Evolutionary conservation across 2,329 filamentous ascomycete species (phyloP).

Genomic region (Aspergillus sp.): DNA sequence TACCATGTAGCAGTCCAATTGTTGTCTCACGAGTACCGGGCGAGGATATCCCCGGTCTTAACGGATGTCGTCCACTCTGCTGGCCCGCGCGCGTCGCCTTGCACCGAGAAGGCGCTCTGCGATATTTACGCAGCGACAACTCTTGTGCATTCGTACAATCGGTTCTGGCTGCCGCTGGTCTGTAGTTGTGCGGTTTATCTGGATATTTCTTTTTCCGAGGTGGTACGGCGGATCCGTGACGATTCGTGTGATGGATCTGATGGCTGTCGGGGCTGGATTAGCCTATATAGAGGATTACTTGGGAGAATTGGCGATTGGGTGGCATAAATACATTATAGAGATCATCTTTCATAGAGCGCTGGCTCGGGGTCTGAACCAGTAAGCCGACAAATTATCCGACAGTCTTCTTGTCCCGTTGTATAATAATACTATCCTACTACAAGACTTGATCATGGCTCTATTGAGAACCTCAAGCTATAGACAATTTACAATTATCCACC

Average conservation of each 20-base stretch:
- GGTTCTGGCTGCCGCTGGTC: slow-evolving; percentile 18
- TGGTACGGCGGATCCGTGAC: neutral
- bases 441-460: too few relatives aligned
- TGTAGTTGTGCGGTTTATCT: slow-evolving; percentile 14
- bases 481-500: too few relatives aligned
- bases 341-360: too few relatives aligned
- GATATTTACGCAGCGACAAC: slow-evolving; percentile 10
- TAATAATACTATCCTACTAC: too few relatives aligned
- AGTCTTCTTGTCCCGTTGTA: too few relatives aligned
- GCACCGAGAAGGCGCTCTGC: neutral
- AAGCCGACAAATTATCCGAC: too few relatives aligned
- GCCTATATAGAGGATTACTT: neutral
- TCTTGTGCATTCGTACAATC: slow-evolving; percentile 12
- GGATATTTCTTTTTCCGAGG: slow-evolving; percentile 10
- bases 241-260: neutral
- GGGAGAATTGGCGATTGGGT: neutral
- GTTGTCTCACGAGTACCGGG: slow-evolving; percentile 11
- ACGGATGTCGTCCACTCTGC: neutral
- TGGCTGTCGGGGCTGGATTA: neutral
- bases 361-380: too few relatives aligned
- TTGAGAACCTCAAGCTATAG: too few relatives aligned
- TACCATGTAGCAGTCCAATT: slow-evolving; percentile 14
- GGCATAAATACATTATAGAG: neutral
- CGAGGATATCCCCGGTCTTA: neutral
- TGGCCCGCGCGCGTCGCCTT: neutral